Percentiles rank a stretch among this genome's conserved stretches.
Conservation (phyloP, 768 basidiomycete genomes). For the Leccinellum luteum region DNA sequence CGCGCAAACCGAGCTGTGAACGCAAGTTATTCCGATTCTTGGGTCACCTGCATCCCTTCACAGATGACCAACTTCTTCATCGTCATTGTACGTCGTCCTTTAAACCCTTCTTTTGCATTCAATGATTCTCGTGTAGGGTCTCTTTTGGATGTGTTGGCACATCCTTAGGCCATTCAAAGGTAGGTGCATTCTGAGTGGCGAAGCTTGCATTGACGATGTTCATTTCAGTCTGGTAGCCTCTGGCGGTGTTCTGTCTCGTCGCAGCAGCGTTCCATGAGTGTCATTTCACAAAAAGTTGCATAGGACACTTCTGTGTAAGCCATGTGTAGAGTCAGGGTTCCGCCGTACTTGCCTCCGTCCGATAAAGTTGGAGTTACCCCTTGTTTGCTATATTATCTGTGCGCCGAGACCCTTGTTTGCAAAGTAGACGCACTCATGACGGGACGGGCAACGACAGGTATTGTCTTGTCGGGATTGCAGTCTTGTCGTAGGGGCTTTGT, state of each 20-base stretch:
- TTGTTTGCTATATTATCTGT: slow-evolving; percentile 58
- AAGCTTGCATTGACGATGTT: too few species aligned
- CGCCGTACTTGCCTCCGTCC: slow-evolving; percentile 53
- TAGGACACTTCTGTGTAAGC: slow-evolving; percentile 8
- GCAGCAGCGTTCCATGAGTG: slow-evolving; percentile 49
- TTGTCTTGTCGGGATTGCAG: slow-evolving; percentile 50
- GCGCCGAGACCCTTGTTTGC: not conserved
- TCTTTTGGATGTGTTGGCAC: slow-evolving; percentile 56
- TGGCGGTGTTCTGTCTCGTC: slow-evolving; percentile 53
- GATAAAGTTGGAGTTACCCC: slow-evolving; percentile 59
- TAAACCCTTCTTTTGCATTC: not conserved
- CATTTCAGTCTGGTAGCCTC: too few species aligned
- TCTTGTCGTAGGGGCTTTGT: slow-evolving; percentile 47
- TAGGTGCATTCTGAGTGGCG: slow-evolving; percentile 4
- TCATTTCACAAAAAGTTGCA: fast-evolving
- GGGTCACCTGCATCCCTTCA: slow-evolving; percentile 61
- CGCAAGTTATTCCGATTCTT: slow-evolving; percentile 50
- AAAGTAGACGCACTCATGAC: slow-evolving; percentile 37
- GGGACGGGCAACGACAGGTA: slow-evolving; percentile 33
- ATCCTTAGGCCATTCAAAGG: slow-evolving; percentile 52
- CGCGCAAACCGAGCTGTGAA: not conserved
- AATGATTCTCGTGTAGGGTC: slow-evolving; percentile 34
- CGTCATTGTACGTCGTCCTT: slow-evolving; percentile 39
- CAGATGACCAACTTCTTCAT: slow-evolving; percentile 59
- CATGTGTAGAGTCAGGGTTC: slow-evolving; percentile 44